Evolutionary conservation across 768 basidiomycete species (phyloP).

Genomic region (Austroboletus festivus): DNA sequence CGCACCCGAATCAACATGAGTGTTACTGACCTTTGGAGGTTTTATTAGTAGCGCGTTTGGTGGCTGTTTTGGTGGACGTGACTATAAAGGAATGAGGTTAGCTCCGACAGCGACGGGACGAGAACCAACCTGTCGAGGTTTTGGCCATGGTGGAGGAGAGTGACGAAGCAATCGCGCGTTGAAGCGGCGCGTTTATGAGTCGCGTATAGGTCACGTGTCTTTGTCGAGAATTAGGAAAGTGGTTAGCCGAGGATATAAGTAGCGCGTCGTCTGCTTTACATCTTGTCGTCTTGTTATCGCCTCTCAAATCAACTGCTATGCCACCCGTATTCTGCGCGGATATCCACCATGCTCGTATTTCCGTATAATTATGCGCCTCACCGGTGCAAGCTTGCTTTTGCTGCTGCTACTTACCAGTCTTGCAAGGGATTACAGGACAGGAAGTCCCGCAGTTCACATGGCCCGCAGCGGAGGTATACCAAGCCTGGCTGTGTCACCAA

Average conservation of each 20-base stretch:
- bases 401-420: too few species aligned
- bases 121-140: constrained; percentile 43
- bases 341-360: too few species aligned
- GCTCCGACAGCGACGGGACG: not conserved
- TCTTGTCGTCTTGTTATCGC: too few species aligned
- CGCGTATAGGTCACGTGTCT: constrained; percentile 31
- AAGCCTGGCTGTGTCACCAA: constrained; percentile 69
- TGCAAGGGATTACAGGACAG: too few species aligned
- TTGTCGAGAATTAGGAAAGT: too few species aligned
- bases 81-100: constrained; percentile 31
- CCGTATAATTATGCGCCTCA: too few species aligned
- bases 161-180: constrained; percentile 4
- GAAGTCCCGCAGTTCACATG: constrained; percentile 78
- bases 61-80: constrained; percentile 55
- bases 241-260: too few species aligned
- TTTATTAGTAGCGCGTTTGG: constrained; percentile 49
- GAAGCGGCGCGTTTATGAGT: constrained; percentile 18
- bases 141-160: constrained; percentile 44
- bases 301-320: not conserved
- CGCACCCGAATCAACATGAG: not conserved
- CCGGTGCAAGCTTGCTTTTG: too few species aligned
- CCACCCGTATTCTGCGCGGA: too few species aligned
- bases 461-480: too few species aligned
- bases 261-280: too few species aligned
- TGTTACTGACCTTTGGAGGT: constrained; percentile 32